Percentiles rank a stretch among this genome's conserved stretches.
Evolutionary conservation across 2,329 filamentous ascomycete genomes (phyloP).

Genomic region (Pseudogymnoascus sp.): DNA sequence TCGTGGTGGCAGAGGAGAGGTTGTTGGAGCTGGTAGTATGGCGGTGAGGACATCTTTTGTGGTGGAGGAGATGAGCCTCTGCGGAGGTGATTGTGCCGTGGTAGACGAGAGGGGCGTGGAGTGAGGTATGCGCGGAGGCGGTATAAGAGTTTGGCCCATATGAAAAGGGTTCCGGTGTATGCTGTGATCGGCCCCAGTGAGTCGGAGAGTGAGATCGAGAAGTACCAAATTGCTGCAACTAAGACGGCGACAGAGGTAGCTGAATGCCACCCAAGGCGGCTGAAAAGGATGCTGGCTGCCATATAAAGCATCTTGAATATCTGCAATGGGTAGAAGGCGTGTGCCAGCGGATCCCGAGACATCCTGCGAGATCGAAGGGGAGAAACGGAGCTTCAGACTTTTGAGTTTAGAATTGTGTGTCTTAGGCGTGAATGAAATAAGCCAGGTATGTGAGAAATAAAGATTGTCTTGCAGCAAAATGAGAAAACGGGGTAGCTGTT

Average conservation of each 20-base stretch:
- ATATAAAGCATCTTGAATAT: background rate
- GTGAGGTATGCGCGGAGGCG: background rate
- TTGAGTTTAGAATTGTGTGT: background rate
- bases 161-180: background rate
- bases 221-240: background rate
- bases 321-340: background rate
- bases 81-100: background rate
- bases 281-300: background rate
- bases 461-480: background rate
- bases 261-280: background rate
- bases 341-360: background rate
- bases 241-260: background rate
- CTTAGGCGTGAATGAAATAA: background rate
- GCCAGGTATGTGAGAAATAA: background rate
- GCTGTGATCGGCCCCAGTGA: background rate
- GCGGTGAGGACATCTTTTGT: background rate
- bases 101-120: background rate
- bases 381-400: background rate
- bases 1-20: background rate
- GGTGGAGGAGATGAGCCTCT: background rate
- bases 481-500: background rate
- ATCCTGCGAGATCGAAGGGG: background rate
- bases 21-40: background rate
- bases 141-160: background rate
- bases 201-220: background rate